Percentiles rank a stretch among this genome's conserved stretches.
phyloP scores from a whole-genome alignment of 2,329 filamentous ascomycete species.

The Thielaviopsis euricoi region DNA sequence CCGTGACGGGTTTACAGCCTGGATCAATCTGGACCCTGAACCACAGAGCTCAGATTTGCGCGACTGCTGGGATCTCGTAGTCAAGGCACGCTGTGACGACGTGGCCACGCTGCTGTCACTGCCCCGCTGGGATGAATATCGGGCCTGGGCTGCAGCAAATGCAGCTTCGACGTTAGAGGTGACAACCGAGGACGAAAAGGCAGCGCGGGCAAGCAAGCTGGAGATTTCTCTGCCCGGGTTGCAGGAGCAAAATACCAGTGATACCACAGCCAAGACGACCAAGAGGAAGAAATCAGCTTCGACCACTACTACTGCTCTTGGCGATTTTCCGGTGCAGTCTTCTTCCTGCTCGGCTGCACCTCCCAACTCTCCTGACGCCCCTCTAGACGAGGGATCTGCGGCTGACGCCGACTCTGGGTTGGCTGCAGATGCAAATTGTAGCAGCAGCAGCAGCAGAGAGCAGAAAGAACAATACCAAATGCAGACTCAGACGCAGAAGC shows the following conservation, averaged over 20 bases:
- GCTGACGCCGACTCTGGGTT: not conserved
- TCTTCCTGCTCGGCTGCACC: not conserved
- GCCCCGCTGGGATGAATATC: slow-evolving; percentile 35
- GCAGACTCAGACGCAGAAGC: not conserved
- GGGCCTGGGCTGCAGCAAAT: slow-evolving; percentile 19
- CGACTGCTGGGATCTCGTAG: slow-evolving; percentile 83
- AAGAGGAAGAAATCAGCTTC: not conserved
- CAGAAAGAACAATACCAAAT: not conserved
- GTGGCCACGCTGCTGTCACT: slow-evolving; percentile 58
- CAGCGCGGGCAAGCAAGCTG: slow-evolving; percentile 22
- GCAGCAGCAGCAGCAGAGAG: not conserved
- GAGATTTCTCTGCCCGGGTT: slow-evolving; percentile 14
- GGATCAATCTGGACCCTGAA: slow-evolving; percentile 82
- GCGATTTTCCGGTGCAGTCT: not conserved
- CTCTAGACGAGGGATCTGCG: not conserved
- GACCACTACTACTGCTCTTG: not conserved
- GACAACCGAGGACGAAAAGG: slow-evolving; percentile 26
- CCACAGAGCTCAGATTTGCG: slow-evolving; percentile 73
- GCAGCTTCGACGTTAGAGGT: slow-evolving; percentile 29
- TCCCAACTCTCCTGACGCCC: not conserved
- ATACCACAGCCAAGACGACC: slow-evolving; percentile 1
- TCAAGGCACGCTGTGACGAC: slow-evolving; percentile 74
- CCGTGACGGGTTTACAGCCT: slow-evolving; percentile 72
- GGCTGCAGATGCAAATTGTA: not conserved
- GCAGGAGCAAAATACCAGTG: slow-evolving; percentile 13